These are phyloP conservation scores for Osmanthus fragrans DNA, from an alignment of 257 asterid species.

Conservation along the genomic window DNA sequence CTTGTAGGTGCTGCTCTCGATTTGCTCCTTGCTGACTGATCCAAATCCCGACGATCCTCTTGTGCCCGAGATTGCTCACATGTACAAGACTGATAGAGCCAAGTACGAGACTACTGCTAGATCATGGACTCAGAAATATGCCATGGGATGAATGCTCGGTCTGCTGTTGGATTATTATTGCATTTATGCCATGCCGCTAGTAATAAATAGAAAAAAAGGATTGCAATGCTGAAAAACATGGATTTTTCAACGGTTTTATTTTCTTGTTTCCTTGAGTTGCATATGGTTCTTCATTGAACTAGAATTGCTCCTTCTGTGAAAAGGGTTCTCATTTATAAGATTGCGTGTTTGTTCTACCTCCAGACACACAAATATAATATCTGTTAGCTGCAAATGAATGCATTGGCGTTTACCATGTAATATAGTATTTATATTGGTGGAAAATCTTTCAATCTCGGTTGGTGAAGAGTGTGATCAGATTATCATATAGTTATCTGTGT, in stretches of 20 bases:
- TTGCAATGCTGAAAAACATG: slow-evolving; percentile 2
- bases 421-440: too few relatives aligned
- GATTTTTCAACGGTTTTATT: slow-evolving; percentile 25
- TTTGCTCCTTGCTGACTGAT: slow-evolving; percentile 80
- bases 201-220: slow-evolving; percentile 32
- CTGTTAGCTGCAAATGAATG: neutral
- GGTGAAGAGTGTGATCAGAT: too few relatives aligned
- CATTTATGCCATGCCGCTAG: slow-evolving; percentile 17
- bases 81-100: slow-evolving; percentile 64
- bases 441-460: too few relatives aligned
- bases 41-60: slow-evolving; percentile 90
- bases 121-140: slow-evolving; percentile 83
- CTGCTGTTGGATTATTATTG: neutral
- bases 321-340: slow-evolving; percentile 1
- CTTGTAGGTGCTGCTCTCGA: slow-evolving; percentile 70
- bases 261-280: slow-evolving; percentile 14
- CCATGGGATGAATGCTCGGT: slow-evolving; percentile 52
- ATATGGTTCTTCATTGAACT: slow-evolving; percentile 9
- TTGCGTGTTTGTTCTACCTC: neutral
- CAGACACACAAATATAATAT: too few relatives aligned
- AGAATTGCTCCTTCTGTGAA: neutral
- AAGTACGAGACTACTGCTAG: slow-evolving; percentile 80
- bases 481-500: too few relatives aligned
- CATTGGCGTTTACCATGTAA: neutral
- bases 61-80: slow-evolving; percentile 82